Evolutionary conservation across 1,284 basidiomycete genomes (phyloP).

Genomic region (Apiotrichum siamense): DNA sequence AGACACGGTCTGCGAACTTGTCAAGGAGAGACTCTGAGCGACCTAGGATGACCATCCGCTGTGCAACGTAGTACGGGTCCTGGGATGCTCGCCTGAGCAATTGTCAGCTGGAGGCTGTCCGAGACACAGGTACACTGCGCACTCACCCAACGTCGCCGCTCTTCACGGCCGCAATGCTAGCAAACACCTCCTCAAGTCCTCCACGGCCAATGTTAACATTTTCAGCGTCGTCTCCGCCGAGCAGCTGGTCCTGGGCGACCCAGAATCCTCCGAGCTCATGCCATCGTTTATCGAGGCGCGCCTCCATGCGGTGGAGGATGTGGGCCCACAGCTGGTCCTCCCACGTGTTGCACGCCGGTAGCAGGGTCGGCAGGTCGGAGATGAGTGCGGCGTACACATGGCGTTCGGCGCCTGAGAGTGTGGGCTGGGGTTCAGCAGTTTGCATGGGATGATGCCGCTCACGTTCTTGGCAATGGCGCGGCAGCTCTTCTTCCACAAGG

Average conservation of each 20-base stretch:
- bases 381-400: slow-evolving; percentile 81
- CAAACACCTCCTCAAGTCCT: slow-evolving; percentile 43
- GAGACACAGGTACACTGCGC: too few relatives aligned
- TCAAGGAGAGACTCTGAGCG: slow-evolving; percentile 62
- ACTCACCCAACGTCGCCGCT: slow-evolving; percentile 40
- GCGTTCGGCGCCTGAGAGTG: slow-evolving; percentile 68
- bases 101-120: slow-evolving; percentile 3
- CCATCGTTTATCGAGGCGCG: slow-evolving; percentile 39
- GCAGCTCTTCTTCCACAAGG: slow-evolving; percentile 80
- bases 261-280: slow-evolving; percentile 46
- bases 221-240: slow-evolving; percentile 32
- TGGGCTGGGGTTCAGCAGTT: slow-evolving; percentile 51
- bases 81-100: slow-evolving; percentile 55
- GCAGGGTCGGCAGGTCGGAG: slow-evolving; percentile 71
- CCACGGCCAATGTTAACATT: slow-evolving; percentile 26
- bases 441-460: slow-evolving; percentile 32
- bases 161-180: slow-evolving; percentile 32
- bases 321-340: slow-evolving; percentile 94
- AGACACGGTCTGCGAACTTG: slow-evolving; percentile 63
- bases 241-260: slow-evolving; percentile 33
- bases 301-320: slow-evolving; percentile 76
- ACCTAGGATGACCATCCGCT: slow-evolving; percentile 77
- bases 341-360: slow-evolving; percentile 77
- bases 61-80: slow-evolving; percentile 64
- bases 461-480: slow-evolving; percentile 71